Evolutionary conservation across 371 early-diverging fungal genomes (phyloP).

Genomic region (Lichtheimia ornata): DNA sequence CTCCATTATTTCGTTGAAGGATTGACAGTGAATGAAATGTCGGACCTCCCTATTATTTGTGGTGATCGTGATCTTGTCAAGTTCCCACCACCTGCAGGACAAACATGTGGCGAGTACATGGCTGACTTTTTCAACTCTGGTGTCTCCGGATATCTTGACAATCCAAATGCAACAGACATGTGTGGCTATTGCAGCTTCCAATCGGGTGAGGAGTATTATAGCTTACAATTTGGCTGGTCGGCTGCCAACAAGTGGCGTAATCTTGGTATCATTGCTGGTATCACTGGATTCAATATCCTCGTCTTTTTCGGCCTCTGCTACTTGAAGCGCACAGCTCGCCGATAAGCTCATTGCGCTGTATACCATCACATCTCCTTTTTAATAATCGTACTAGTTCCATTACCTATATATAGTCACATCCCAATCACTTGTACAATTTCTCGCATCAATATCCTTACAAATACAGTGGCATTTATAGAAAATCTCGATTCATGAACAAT

Average conservation of each 20-base stretch:
- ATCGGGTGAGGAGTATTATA: slow-evolving; percentile 57
- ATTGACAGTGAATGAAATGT: slow-evolving; percentile 62
- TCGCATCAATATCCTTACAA: too few species aligned
- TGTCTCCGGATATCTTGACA: slow-evolving; percentile 56
- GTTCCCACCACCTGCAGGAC: slow-evolving; percentile 57
- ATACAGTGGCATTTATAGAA: too few species aligned
- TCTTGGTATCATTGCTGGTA: slow-evolving; percentile 55
- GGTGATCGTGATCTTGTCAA: slow-evolving; percentile 37
- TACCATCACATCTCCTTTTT: too few species aligned
- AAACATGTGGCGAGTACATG: slow-evolving; percentile 60
- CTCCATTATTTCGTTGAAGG: slow-evolving; percentile 72
- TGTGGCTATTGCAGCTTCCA: slow-evolving; percentile 66
- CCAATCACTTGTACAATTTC: too few species aligned
- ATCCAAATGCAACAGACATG: slow-evolving; percentile 39
- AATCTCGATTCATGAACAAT: too few species aligned
- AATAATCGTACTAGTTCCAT: too few species aligned
- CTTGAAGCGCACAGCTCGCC: slow-evolving; percentile 20
- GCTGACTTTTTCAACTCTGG: slow-evolving; percentile 42
- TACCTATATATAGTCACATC: too few species aligned
- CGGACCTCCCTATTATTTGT: slow-evolving; percentile 49
- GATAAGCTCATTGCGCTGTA: slow-evolving; percentile 8
- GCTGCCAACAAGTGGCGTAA: slow-evolving; percentile 68
- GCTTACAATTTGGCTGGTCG: slow-evolving; percentile 15
- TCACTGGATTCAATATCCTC: slow-evolving; percentile 49
- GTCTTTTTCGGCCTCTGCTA: slow-evolving; percentile 29